Evolutionary conservation across 495 filamentous ascomycete species (phyloP).

Genomic region (Lophium mytilinum): DNA sequence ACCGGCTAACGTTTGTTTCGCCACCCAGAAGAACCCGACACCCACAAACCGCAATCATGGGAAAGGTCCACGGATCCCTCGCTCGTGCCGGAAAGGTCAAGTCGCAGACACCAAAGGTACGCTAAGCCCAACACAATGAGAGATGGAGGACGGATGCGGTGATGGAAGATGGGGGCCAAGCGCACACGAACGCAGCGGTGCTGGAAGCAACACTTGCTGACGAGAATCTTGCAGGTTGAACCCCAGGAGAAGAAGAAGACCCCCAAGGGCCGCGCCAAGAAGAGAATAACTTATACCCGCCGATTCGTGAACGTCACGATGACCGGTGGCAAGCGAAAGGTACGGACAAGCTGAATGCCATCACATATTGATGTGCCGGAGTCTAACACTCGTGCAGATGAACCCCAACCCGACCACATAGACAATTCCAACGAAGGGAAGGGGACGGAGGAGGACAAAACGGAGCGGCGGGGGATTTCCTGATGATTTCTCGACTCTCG

Average conservation of each 20-base stretch:
- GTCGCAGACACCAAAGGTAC: constrained; percentile 84
- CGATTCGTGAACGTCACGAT: constrained; percentile 99
- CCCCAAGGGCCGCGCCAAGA: constrained; percentile 97
- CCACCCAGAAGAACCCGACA: constrained; percentile 25
- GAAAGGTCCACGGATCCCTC: constrained; percentile 86
- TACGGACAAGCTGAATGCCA: constrained; percentile 34
- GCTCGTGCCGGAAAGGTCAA: constrained; percentile 97
- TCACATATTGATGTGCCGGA: background rate
- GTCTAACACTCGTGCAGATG: constrained; percentile 37
- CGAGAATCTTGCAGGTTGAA: constrained; percentile 53
- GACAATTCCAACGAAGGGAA: background rate
- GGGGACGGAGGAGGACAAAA: constrained; percentile 3
- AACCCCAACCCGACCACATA: constrained; percentile 52
- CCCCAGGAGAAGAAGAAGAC: constrained; percentile 86
- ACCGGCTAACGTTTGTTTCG: constrained; percentile 23
- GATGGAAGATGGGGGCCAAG: background rate
- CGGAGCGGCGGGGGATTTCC: constrained; percentile 6
- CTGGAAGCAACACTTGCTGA: background rate
- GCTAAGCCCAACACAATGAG: constrained; percentile 17
- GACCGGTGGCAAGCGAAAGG: constrained; percentile 99
- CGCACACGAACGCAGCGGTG: background rate
- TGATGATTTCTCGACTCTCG: constrained; percentile 10
- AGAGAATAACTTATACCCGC: constrained; percentile 93
- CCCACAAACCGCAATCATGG: constrained; percentile 56
- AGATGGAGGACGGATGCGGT: background rate